Base-by-base conservation (phyloP, 78 protist genomes). In the Emiliania huxleyi region DNA sequence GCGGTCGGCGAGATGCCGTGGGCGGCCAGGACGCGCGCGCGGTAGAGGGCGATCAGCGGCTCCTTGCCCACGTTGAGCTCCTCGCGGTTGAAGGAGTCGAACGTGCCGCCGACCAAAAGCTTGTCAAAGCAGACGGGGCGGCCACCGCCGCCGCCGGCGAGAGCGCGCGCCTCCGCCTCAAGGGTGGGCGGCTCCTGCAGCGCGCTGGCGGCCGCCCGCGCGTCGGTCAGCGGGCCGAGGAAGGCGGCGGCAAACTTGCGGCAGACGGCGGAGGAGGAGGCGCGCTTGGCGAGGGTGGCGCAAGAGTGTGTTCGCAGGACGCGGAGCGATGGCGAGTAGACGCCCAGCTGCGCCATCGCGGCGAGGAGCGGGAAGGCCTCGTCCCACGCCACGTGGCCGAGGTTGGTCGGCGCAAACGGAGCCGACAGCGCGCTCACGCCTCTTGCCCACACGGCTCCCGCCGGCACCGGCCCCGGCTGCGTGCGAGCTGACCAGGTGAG, bases 41-140 rank as follows among this genome's bases (percentile, higher is more conserved):
- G 75, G 75, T 62, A 77, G 2, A 77, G 85, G n/a, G 85, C 85
- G 46, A 77, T 11, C 48, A 77, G 46, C 85, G 85, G 85, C 46
- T 77, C 85, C 85, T 77, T 77, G 42, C 85, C 85, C 35, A 23
- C 8, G 85, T 77, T 77, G 49, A 77, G 85, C 23, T 2, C 85
- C 48, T 77, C 85, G 18, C 23, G 23, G 46, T 77, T 77, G 85
- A 77, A 77, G 35, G 46, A 2, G 85, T 77, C 85, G 46, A 77
- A 77, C 22, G 85, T 4, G 29, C 85, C 46, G 29, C 85, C 85
- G 33, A 77, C 85, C 35, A 77, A 1, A 0, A 77, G 46, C 46
- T 77, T 15, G 18, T 77, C 85, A 48, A 77, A 77, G 85, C 85
- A 77, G 37, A 62, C 11, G n/a, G 75, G 75, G 3, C 75, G 75